Evolutionary conservation across 139 green algal genomes (phyloP), one percentile per base, ranked within the genome.

Genomic region (Chlamydomonas schloesseri): DNA sequence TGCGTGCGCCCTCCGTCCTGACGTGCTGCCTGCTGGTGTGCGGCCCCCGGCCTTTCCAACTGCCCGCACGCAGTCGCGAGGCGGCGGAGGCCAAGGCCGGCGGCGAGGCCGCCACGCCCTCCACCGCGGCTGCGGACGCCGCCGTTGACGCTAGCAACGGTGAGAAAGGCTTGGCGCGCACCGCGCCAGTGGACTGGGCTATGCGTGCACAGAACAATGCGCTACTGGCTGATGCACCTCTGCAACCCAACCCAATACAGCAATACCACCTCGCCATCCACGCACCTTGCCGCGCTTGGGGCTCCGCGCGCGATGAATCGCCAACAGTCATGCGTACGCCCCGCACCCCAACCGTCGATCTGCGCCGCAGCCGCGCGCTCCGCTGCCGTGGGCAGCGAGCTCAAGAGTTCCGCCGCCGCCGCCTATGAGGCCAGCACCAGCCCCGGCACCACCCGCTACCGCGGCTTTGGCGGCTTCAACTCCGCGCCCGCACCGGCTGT

Each of bases 71-170:
- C 62, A 83, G 77, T 42, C 77, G 77, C 9, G 77, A 83, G 60
- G 60, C 71, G 62, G 77, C 77, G 37, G 77, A 83, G 58, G 29
- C 18, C 21, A 67, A 69, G 77, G 58, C 58, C 23, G 75, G 58
- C 11, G 58, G 34, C 34, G 75, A 82, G 58, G 75, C 47, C n/a
- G 58, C 75, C 29, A 55, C 17, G 3, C 50, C 47, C 8, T 69
- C 73, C 5, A 81, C 53, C 4, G 58, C 34, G 24, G 75, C 58
- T 11, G 75, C 58, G 33, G 75, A 82, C 24, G 75, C 75, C 20
- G 75, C 75, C 17, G 58, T 72, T 0, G 75, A 82, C 34, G 75
- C 75, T 28, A 26, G 58, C 75, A 71, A 82, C 24, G 75, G 58
- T 82, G 50, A 1, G n/a, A n/a, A n/a, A n/a, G n/a, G n/a, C n/a